Base-by-base conservation (phyloP, 73 alveolate species). In the Paramecium biaurelia region DNA sequence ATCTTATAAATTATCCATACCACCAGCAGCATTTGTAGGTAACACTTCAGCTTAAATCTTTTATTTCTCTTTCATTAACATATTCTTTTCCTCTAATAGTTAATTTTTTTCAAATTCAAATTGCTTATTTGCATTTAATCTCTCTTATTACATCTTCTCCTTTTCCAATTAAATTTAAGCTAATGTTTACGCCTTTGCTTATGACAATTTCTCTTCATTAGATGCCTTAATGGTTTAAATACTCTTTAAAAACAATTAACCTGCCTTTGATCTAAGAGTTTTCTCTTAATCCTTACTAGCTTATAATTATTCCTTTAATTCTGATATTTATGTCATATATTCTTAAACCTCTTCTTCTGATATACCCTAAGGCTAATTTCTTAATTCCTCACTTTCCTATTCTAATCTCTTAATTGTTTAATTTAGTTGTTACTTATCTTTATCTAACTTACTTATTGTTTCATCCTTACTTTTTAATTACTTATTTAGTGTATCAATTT, bases 181-280 rank as follows among this genome's bases (percentile, higher is more conserved):
- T 4, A 43, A 21, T 20, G 58, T 38, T 7, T 74, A 15, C 0
- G 41, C 41, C 38, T 74, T 74, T 20, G 21, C 58, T 24, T 35
- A 35, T 4, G 32, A 28, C 9, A 74, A 10, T 35, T 35, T 32
- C 38, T 74, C 87, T 1, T 74, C 87, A 74, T 32, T 30, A 15
- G 35, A 35, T 43, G 41, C 41, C 32, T 86, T 37, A n/a, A 53
- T 21, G 7, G 63, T 38, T 30, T 86, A 56, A 58, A 86, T 59
- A 3, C 63, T 72, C 23, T 42, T 57, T 20, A 68, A 41, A 92
- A 92, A 85, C 14, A 92, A 84, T 24, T 92, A 72, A 41, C 95
- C 94, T n/a, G 94, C 90, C 92, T 85, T 87, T 5, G 59, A 43
- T 24, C 95, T 49, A 18, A 58, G 26, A 28, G 82, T 85, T 43